These are phyloP conservation scores for Pseudocercospora fuligena DNA, from an alignment of 2,329 filamentous ascomycete genomes.

Conservation along the genomic window DNA sequence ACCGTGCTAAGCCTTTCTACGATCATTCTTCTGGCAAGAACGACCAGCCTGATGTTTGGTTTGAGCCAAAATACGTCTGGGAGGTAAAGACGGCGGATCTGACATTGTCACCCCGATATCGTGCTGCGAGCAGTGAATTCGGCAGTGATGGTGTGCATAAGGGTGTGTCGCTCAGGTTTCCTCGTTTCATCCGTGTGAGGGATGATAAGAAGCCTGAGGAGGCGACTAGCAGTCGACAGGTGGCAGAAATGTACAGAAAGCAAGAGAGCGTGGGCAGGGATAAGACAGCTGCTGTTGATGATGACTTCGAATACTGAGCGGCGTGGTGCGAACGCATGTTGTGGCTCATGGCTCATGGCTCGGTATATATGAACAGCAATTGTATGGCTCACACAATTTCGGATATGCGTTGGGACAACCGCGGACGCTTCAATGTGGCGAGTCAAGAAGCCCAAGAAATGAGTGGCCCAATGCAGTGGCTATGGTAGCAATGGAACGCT, in stretches of 20 bases:
- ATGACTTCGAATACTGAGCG: conserved; percentile 91
- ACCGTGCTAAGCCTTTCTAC: conserved; percentile 93
- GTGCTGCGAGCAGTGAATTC: conserved; percentile 83
- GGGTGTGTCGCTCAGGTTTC: conserved; percentile 89
- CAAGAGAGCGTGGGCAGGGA: conserved; percentile 89
- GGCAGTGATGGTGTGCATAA: conserved; percentile 64
- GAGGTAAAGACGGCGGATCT: conserved; percentile 97
- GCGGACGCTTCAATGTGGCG: no score
- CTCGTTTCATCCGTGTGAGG: conserved; percentile 85
- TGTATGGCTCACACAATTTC: no score
- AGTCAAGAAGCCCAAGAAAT: no score
- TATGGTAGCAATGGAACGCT: no score
- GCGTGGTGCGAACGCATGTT: neutral
- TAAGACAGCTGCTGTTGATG: conserved; percentile 86
- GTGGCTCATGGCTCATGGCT: neutral
- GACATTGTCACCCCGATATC: conserved; percentile 89
- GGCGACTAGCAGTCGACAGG: conserved; percentile 80
- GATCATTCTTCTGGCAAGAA: conserved; percentile 80
- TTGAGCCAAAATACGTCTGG: conserved; percentile 93
- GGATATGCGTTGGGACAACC: no score
- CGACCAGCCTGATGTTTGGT: conserved; percentile 98
- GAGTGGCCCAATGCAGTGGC: no score
- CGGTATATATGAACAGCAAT: neutral
- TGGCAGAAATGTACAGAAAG: conserved; percentile 95
- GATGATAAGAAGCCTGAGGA: conserved; percentile 96